phyloP scores from a whole-genome alignment of 805 yeast genomes.

The Starmerella scarabaei region DNA sequence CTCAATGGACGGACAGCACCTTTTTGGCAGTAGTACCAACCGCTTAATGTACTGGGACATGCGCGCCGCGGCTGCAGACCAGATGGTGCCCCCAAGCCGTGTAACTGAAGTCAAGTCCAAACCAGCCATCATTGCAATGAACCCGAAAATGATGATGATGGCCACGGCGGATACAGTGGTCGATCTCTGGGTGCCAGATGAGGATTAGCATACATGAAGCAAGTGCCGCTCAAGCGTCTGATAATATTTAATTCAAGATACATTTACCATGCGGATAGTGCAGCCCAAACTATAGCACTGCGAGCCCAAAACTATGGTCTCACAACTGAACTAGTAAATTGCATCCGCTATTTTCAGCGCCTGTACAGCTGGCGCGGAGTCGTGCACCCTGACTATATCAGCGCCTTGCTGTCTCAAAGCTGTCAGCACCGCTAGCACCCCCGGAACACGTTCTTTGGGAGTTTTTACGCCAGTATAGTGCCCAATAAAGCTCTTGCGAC shows the following conservation, averaged over 20 bases:
- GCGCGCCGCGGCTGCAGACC: conserved; percentile 11
- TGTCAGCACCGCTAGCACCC: conserved; percentile 63
- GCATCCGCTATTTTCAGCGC: conserved; percentile 60
- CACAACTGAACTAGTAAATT: conserved; percentile 41
- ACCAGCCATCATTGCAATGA: conserved; percentile 30
- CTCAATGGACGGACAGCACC: conserved; percentile 54
- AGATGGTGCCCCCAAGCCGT: conserved; percentile 19
- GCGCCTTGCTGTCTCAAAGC: conserved; percentile 61
- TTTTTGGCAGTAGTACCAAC: conserved; percentile 48
- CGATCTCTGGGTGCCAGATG: conserved; percentile 30
- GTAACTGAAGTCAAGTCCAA: conserved; percentile 17
- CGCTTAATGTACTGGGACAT: conserved; percentile 42
- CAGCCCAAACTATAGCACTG: too few relatives aligned
- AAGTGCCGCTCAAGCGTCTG: too few relatives aligned
- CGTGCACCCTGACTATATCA: conserved; percentile 82
- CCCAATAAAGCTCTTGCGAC: conserved; percentile 80
- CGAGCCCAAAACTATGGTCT: too few relatives aligned
- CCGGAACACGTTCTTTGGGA: conserved; percentile 53
- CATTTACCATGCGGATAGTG: too few relatives aligned
- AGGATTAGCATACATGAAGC: not conserved
- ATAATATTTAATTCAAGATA: too few relatives aligned
- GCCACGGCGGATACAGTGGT: conserved; percentile 52
- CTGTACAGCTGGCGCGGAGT: conserved; percentile 47
- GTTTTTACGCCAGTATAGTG: conserved; percentile 44
- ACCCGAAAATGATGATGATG: conserved; percentile 46